Evolutionary conservation across 768 basidiomycete genomes (phyloP), one percentile per base, ranked within the genome.

Genomic region (Tremella yokohamensis): DNA sequence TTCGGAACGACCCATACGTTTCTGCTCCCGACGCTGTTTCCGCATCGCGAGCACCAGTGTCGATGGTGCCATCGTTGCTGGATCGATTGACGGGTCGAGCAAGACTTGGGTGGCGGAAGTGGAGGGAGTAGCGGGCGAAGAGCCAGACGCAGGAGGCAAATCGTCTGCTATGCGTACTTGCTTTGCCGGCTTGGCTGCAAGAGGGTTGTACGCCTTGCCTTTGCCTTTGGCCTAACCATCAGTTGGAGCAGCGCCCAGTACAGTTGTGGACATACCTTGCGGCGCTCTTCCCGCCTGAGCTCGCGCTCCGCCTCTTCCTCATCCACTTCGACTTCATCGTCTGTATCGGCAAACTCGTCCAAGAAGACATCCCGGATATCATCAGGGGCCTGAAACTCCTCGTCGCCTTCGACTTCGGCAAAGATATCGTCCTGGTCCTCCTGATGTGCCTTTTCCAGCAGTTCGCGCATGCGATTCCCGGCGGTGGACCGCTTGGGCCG

Each of bases 271-370:
- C 67, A 1, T 22, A 69, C 70, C 63, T 69, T 73, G 9, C 65
- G 52, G 26, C 66, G 25, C 49, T 70, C 72, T 51, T 70, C 70
- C 18, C 60, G 34, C 29, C 61, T 38, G 16, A 68, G 42, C 40
- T 63, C 56, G 9, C 64, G 54, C 40, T 72, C 73, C 34, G 59
- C 58, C 29, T 54, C 72, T 26, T 72, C 72, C 39, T 72, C 70
- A 50, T 74, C 72, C 40, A 62, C 52, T 24, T 68, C 69, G 13
- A 65, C 58, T 45, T 76, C 74, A n/a, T 76, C 74, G 49, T 76
- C 74, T 3, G 74, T 76, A 61, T 73, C 73, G 12, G 70, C 74
- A 52, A 74, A 74, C 18, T 76, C 74, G 9, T 74, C 70, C 34
- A 68, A 53, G 47, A 61, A 74, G 1, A 74, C 70, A 61, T 76